phyloP scores from a whole-genome alignment of 2,329 filamentous ascomycete species.

The Fusarium armeniacum region DNA sequence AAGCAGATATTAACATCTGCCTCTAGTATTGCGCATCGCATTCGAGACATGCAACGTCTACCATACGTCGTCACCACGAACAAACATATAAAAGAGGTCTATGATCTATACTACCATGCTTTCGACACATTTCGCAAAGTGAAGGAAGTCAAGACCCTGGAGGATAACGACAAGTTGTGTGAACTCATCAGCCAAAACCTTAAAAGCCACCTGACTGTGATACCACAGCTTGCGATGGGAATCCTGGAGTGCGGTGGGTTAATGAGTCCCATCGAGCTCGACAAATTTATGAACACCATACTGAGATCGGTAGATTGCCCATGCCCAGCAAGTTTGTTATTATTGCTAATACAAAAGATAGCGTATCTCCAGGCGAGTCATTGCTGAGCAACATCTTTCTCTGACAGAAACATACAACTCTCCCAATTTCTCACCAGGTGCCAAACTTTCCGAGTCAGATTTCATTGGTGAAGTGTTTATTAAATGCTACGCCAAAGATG shows the following conservation, averaged over 20 bases:
- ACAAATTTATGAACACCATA: conserved; percentile 95
- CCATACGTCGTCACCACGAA: conserved; percentile 98
- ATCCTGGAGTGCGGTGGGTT: conserved; percentile 90
- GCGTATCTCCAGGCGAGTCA: conserved; percentile 95
- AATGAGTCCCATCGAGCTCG: conserved; percentile 84
- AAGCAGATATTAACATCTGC: conserved; percentile 28
- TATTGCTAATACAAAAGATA: conserved; percentile 53
- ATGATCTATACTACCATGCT: conserved; percentile 96
- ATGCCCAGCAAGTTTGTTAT: not conserved
- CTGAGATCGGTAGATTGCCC: conserved; percentile 79
- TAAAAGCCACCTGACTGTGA: conserved; percentile 90
- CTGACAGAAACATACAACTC: conserved; percentile 95
- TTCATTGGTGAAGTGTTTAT: conserved; percentile 97
- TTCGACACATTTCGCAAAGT: conserved; percentile 91
- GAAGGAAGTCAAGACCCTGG: conserved; percentile 83
- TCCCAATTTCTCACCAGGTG: conserved; percentile 88
- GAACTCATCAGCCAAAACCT: conserved; percentile 83
- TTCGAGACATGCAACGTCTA: conserved; percentile 96
- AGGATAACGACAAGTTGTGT: conserved; percentile 92
- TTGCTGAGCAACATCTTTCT: conserved; percentile 96
- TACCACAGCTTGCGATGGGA: conserved; percentile 93
- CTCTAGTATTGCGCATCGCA: conserved; percentile 85
- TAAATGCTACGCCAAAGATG: conserved; percentile 90
- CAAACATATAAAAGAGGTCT: conserved; percentile 91
- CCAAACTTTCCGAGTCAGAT: conserved; percentile 79